Base-by-base conservation (phyloP, 306 rosid species). In the Rosa lucieae region DNA sequence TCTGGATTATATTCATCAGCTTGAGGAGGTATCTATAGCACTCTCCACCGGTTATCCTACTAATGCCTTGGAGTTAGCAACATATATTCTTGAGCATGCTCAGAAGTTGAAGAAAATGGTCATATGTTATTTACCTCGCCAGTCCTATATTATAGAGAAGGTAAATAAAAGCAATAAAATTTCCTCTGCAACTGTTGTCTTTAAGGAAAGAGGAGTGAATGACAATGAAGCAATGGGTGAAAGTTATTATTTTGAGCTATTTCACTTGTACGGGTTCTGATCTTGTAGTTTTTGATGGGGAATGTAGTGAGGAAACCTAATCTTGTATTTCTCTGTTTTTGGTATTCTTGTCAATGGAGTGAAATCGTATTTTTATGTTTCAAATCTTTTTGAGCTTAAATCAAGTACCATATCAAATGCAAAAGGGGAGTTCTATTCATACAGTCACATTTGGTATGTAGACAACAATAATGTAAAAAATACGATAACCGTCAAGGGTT, bases 31-130 rank as follows among this genome's bases (percentile, higher is more conserved):
- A 15, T 48, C 29, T 18, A 15, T 72, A 29, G 8, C 39, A 10
- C 21, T 48, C n/a, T 29, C 75, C n/a, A 9, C 35, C 15, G 59
- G 59, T 29, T 52, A 63, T 63, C 17, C 17, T 32, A 14, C 17
- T 10, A 72, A 72, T 72, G 66, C 58, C 3, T 51, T 73, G 65
- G 20, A 18, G 47, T 11, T 9, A 26, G 40, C 8, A 26, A 23
- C 2, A 10, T 61, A 61, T 1, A 61, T 61, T 26, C 67, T 62
- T 11, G 67, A 62, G 76, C 63, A 18, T 10, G 76, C 63, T 9
- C 65, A 1, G 14, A 52, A 73, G 17, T 73, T 73, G 77, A 73
- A 35, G 66, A 52, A 73, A 37, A 73, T 52, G 35, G 18, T 52
- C 32, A 72, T 72, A 62, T 29, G 8, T 29, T 62, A 62, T 62